Conservation (phyloP, 2,329 filamentous ascomycete species). For the Colletotrichum godetiae region DNA sequence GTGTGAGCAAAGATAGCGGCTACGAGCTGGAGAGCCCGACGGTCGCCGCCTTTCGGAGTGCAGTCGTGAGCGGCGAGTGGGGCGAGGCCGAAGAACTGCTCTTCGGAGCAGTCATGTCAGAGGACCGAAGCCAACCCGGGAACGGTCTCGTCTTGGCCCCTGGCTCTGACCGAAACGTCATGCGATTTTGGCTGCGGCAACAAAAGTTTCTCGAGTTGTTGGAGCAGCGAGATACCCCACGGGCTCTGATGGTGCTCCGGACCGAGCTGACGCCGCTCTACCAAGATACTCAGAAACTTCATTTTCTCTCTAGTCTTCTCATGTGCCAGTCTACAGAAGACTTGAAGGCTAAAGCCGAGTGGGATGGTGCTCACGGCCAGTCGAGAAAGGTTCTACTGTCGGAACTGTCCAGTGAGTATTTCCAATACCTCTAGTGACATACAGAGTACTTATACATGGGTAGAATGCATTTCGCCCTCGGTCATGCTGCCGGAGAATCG, state of each 20-base stretch:
- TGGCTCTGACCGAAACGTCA: constrained; percentile 79
- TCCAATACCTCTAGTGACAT: background rate
- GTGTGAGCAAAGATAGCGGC: constrained; percentile 83
- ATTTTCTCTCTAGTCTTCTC: constrained; percentile 87
- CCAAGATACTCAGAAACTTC: constrained; percentile 80
- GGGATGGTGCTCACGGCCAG: constrained; percentile 83
- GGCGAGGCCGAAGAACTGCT: constrained; percentile 84
- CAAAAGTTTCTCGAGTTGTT: constrained; percentile 96
- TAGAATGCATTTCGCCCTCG: constrained; percentile 91
- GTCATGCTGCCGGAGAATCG: constrained; percentile 97
- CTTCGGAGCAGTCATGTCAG: constrained; percentile 59
- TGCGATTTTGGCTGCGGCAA: constrained; percentile 89
- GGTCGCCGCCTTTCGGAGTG: constrained; percentile 85
- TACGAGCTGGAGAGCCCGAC: constrained; percentile 87
- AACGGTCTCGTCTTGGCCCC: constrained; percentile 80
- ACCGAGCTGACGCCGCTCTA: constrained; percentile 89
- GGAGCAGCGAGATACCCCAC: constrained; percentile 77
- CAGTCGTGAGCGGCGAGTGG: constrained; percentile 87
- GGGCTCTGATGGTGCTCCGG: constrained; percentile 85
- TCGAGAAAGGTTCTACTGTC: constrained; percentile 82
- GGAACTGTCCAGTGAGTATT: constrained; percentile 80
- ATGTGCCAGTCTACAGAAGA: constrained; percentile 88
- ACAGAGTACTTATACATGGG: constrained; percentile 38
- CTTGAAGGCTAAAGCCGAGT: constrained; percentile 79
- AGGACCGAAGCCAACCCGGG: constrained; percentile 46